Conservation (phyloP, 306 rosid species). For the Citrullus colocynthis region DNA sequence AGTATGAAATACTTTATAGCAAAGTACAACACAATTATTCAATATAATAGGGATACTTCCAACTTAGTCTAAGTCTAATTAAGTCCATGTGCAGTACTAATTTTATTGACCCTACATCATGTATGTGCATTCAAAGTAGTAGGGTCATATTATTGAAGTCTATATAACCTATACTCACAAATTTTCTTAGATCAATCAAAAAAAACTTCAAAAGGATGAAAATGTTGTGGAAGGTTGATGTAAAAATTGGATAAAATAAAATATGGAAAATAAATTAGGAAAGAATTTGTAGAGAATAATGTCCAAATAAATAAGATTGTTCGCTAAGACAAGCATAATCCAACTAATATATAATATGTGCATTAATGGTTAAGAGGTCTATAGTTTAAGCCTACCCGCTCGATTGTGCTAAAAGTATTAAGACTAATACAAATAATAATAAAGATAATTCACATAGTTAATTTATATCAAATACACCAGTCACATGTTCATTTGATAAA, state of each 20-base stretch:
- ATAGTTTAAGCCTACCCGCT: too few species aligned
- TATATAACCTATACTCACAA: not conserved
- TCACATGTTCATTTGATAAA: too few species aligned
- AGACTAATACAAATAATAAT: too few species aligned
- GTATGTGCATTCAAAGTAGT: not conserved
- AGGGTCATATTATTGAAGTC: not conserved
- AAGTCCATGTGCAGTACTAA: not conserved
- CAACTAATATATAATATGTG: too few species aligned
- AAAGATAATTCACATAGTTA: too few species aligned
- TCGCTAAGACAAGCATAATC: too few species aligned
- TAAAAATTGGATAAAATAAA: not conserved
- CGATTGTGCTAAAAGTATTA: too few species aligned
- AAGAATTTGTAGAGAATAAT: not conserved
- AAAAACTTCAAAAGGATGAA: not conserved
- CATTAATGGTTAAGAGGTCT: too few species aligned
- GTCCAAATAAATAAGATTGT: not conserved
- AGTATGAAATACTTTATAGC: not conserved
- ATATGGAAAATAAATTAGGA: not conserved
- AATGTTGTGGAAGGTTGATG: not conserved
- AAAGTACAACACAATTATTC: not conserved
- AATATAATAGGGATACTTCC: not conserved
- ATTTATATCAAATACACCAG: too few species aligned
- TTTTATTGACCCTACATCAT: not conserved
- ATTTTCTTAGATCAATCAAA: not conserved
- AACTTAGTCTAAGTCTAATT: not conserved